These are phyloP conservation scores for Homolaphlyctis polyrhiza DNA, from an alignment of 371 early-diverging fungal genomes.

Conservation along the genomic window DNA sequence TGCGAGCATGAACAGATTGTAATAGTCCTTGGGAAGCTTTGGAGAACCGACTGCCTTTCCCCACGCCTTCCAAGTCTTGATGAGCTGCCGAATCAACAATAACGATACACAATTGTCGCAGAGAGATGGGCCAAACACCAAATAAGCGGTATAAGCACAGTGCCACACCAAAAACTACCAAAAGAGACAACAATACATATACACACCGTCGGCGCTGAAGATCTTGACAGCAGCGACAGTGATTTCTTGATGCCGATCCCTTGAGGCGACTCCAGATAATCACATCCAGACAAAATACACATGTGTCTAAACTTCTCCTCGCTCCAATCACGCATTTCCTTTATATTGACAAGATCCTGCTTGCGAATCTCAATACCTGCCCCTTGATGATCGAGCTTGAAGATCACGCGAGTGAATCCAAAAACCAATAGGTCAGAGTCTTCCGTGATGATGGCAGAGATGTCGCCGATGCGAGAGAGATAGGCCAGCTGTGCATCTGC, in stretches of 20 bases:
- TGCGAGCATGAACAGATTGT: conserved; percentile 58
- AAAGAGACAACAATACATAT: background rate
- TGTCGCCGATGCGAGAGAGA: conserved; percentile 64
- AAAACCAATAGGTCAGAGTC: conserved; percentile 97
- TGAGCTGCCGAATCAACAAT: conserved; percentile 13
- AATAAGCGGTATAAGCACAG: no score
- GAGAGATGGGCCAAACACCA: no score
- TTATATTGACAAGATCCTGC: conserved; percentile 1
- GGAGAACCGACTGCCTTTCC: conserved; percentile 28
- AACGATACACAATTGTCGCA: no score
- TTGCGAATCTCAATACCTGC: conserved; percentile 53
- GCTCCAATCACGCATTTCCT: conserved; percentile 49
- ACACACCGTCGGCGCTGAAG: conserved; percentile 41
- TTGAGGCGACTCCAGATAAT: conserved; percentile 80
- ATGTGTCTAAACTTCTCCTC: conserved; percentile 71
- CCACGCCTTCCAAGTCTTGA: conserved; percentile 30
- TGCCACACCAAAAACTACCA: background rate
- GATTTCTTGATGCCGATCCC: conserved; percentile 90
- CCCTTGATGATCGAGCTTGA: conserved; percentile 75
- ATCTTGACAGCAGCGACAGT: conserved; percentile 47
- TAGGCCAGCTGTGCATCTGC: conserved; percentile 97
- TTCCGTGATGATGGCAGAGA: conserved; percentile 87
- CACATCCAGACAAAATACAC: conserved; percentile 96
- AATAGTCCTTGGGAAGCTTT: conserved; percentile 53
- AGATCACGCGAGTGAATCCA: conserved; percentile 79